phyloP scores from a whole-genome alignment of 1,284 basidiomycete genomes.

The Peniophora sp. region DNA sequence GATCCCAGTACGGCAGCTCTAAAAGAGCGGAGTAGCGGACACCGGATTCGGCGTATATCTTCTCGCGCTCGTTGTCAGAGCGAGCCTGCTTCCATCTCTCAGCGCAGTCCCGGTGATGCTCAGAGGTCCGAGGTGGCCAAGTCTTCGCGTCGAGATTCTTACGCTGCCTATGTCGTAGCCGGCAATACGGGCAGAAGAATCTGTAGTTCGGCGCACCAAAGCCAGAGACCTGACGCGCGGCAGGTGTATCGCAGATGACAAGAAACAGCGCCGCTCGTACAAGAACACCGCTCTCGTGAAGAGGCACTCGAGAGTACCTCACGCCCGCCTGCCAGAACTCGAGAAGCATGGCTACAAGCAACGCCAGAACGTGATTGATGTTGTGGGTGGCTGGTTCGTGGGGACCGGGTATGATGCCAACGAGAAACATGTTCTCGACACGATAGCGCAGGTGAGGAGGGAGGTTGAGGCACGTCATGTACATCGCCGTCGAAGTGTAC shows the following conservation, averaged over 20 bases:
- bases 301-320: slow-evolving; percentile 5
- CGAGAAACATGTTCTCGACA: slow-evolving; percentile 18
- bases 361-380: slow-evolving; percentile 14
- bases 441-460: slow-evolving; percentile 15
- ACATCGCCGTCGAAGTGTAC: slow-evolving; percentile 3
- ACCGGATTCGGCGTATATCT: slow-evolving; percentile 18
- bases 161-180: not conserved
- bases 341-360: slow-evolving; percentile 14
- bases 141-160: slow-evolving; percentile 6
- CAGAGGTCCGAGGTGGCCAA: slow-evolving; percentile 4
- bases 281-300: slow-evolving; percentile 1
- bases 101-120: slow-evolving; percentile 11
- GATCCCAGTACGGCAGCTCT: slow-evolving; percentile 30
- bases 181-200: slow-evolving; percentile 15
- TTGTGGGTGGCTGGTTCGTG: slow-evolving; percentile 9
- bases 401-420: slow-evolving; percentile 15
- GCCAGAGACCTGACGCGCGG: slow-evolving; percentile 6
- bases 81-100: slow-evolving; percentile 19
- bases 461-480: slow-evolving; percentile 13
- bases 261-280: slow-evolving; percentile 11
- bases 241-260: slow-evolving; percentile 11
- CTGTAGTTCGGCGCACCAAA: slow-evolving; percentile 6
- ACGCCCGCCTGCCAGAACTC: slow-evolving; percentile 12
- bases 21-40: slow-evolving; percentile 28
- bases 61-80: slow-evolving; percentile 11